Evolutionary conservation across 208 protist genomes (phyloP), one percentile per base, ranked within the genome.

Genomic region (Leishmania tarentolae): DNA sequence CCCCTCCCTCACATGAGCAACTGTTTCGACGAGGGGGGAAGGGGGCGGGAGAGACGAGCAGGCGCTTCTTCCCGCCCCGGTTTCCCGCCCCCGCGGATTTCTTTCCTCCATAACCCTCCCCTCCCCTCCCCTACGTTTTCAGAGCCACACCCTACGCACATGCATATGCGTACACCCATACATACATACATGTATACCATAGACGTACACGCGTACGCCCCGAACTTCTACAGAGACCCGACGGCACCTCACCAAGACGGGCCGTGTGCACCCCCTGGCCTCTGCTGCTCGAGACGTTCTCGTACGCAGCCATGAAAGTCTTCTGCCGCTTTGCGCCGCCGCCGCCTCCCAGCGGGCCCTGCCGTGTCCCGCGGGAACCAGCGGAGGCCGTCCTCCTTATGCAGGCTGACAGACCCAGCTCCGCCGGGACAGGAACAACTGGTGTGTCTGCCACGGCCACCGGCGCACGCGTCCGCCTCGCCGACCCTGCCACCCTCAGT

Each of bases 281-380:
- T 47, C 66, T 31, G 42, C 66, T 50, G 40, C 11, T 17, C n/a
- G 69, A 46, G 69, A 24, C 28, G 24, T 53, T 79, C 17, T 6
- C 56, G 17, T 3, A 6, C 31, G 11, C 40, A 8, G 46, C 5
- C 24, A 94, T 94, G 91, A 87, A 87, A 57, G 91, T 94, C 3
- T 94, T 86, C 71, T 92, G 89, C 63, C 88, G 91, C 28, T 94
- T 94, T 70, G 85, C 91, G 44, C 65, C 46, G 35, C 72, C 50
- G 31, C 65, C 7, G 40, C n/a, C n/a, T n/a, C n/a, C n/a, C n/a
- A n/a, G 61, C 61, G 61, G 28, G 31, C 61, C 37, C 17, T 68
- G 61, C 24, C 31, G 31, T 21, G 21, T 40, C 61, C 31, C 61
- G 5, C 28, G 31, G 7, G 46, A 9, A 8, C 19, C 52, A 46